A percentile compares a stretch with the other conserved stretches of the same genome.
phyloP scores from a whole-genome alignment of 2,329 filamentous ascomycete genomes.

The Berkeleyomyces basicola region DNA sequence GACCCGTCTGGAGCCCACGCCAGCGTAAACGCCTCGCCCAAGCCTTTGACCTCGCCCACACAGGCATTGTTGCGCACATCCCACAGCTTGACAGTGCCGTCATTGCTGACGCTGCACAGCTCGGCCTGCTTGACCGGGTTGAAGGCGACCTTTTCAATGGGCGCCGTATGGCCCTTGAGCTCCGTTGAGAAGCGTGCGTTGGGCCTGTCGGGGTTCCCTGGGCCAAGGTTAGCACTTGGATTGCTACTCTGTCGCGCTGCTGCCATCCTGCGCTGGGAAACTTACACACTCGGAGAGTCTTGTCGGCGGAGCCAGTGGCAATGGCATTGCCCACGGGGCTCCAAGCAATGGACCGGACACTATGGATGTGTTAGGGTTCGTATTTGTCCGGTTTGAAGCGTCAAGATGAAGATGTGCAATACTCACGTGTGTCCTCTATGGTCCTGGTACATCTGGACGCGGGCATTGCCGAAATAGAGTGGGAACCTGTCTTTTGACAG shows the following conservation, averaged over 20 bases:
- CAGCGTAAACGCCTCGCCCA: slow-evolving; percentile 52
- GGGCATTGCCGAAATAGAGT: slow-evolving; percentile 46
- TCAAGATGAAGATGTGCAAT: slow-evolving; percentile 47
- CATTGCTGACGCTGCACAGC: slow-evolving; percentile 55
- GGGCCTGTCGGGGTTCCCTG: slow-evolving; percentile 60
- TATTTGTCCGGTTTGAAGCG: background rate
- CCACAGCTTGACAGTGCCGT: slow-evolving; percentile 65
- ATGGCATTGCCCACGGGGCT: slow-evolving; percentile 71
- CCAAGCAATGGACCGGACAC: slow-evolving; percentile 71
- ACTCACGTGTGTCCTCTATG: slow-evolving; percentile 42
- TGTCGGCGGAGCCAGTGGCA: slow-evolving; percentile 55
- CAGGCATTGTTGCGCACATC: slow-evolving; percentile 58
- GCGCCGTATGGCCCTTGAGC: slow-evolving; percentile 47
- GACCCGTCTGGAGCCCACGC: slow-evolving; percentile 59
- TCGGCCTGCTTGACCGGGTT: slow-evolving; percentile 63
- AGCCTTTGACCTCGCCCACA: slow-evolving; percentile 49
- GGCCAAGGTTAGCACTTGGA: background rate
- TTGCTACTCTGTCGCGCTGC: background rate
- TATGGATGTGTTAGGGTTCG: slow-evolving; percentile 21
- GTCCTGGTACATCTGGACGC: slow-evolving; percentile 56
- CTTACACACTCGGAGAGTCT: slow-evolving; percentile 56
- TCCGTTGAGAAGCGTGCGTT: slow-evolving; percentile 61
- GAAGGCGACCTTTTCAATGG: slow-evolving; percentile 62
- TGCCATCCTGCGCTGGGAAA: slow-evolving; percentile 13
- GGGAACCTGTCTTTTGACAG: slow-evolving; percentile 56